These are phyloP conservation scores for Backusella australiensis DNA, from an alignment of 192 early-diverging fungal species.

Conservation along the genomic window DNA sequence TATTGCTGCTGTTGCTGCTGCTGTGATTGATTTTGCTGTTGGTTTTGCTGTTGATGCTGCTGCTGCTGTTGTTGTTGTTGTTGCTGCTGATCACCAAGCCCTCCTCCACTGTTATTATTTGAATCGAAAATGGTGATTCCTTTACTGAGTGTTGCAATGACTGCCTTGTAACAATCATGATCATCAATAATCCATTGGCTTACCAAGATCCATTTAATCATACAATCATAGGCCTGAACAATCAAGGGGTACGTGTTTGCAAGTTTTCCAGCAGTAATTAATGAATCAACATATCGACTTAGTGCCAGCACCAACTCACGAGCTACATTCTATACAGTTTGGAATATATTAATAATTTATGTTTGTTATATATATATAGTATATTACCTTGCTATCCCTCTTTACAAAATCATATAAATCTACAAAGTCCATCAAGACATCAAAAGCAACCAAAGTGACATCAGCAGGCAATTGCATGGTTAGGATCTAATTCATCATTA, in stretches of 20 bases:
- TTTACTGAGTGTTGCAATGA: constrained; percentile 65
- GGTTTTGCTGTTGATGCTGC: neutral
- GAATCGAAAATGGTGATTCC: constrained; percentile 65
- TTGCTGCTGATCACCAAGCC: constrained; percentile 15
- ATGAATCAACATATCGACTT: constrained; percentile 68
- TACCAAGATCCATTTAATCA: constrained; percentile 70
- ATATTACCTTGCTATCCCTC: constrained; percentile 61
- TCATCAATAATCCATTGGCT: constrained; percentile 81
- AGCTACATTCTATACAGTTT: constrained; percentile 51
- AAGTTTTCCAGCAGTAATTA: constrained; percentile 53
- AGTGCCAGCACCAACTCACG: constrained; percentile 67
- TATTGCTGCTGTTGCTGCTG: neutral
- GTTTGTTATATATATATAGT: neutral
- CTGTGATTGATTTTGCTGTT: neutral
- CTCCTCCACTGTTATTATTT: neutral
- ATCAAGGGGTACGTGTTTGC: constrained; percentile 58
- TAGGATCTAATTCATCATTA: constrained; percentile 43
- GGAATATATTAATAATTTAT: neutral
- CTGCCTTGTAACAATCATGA: constrained; percentile 60
- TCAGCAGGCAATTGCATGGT: constrained; percentile 57
- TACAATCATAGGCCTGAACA: constrained; percentile 70
- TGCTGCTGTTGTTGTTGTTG: neutral
- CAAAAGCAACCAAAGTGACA: constrained; percentile 59
- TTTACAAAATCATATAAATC: constrained; percentile 62
- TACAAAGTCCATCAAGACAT: constrained; percentile 61